Conservation (phyloP, 2,329 filamentous ascomycete genomes). For the Hypoxylon sp. region DNA sequence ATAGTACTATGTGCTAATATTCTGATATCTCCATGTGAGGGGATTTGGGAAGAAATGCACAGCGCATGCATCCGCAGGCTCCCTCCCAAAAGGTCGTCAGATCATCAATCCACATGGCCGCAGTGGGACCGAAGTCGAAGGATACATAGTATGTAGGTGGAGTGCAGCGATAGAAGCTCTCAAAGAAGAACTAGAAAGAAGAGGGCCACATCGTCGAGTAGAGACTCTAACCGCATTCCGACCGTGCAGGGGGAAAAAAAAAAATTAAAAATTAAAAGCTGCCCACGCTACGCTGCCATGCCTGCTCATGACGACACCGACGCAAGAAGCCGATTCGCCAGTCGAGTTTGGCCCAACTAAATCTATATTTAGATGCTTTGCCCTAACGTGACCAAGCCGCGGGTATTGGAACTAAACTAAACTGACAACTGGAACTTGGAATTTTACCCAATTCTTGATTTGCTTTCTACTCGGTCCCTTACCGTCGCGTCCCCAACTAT, state of each 20-base stretch:
- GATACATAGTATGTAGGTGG: no score
- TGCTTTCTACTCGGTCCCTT: constrained; percentile 12
- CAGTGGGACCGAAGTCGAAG: constrained; percentile 26
- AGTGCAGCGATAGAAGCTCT: constrained; percentile 29
- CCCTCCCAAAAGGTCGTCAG: constrained; percentile 4
- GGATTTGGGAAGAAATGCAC: neutral
- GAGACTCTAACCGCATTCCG: constrained; percentile 1
- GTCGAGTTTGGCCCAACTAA: constrained; percentile 27
- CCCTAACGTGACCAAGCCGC: constrained; percentile 22
- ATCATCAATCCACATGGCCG: constrained; percentile 25
- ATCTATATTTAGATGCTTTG: constrained; percentile 34
- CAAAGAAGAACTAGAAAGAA: constrained; percentile 33
- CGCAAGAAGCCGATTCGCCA: constrained; percentile 35
- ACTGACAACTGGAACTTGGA: constrained; percentile 17
- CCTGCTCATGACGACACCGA: constrained; percentile 33
- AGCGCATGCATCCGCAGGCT: constrained; percentile 5
- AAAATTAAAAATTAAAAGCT: no score
- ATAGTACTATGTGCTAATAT: neutral
- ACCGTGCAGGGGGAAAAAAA: no score
- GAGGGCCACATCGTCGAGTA: constrained; percentile 23
- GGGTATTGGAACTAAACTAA: constrained; percentile 9
- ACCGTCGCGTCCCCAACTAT: constrained; percentile 1
- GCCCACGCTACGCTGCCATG: constrained; percentile 13
- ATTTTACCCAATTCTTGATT: constrained; percentile 10
- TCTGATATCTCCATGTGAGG: neutral